phyloP scores from a whole-genome alignment of 2,329 filamentous ascomycete genomes.

The Alternaria alternata region DNA sequence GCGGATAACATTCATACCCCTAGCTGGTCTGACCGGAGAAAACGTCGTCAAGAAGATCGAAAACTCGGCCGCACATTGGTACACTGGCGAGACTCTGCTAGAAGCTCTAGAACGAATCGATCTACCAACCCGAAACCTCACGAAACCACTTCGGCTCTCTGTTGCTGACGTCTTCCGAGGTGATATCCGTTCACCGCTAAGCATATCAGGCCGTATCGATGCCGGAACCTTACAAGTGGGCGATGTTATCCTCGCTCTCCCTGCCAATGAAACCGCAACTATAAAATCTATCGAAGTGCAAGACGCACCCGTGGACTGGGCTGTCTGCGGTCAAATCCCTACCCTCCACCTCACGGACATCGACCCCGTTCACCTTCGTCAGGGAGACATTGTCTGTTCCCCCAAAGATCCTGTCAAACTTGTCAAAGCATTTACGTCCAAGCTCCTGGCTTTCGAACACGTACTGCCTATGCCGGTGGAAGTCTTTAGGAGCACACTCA shows the following conservation, averaged over 20 bases:
- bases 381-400: constrained; percentile 87
- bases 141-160: constrained; percentile 83
- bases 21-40: constrained; percentile 86
- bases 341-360: constrained; percentile 85
- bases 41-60: constrained; percentile 74
- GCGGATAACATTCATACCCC: constrained; percentile 86
- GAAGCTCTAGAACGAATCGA: constrained; percentile 86
- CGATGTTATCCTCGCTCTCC: constrained; percentile 80
- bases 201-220: constrained; percentile 85
- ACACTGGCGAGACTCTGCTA: constrained; percentile 78
- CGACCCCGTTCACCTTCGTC: constrained; percentile 77
- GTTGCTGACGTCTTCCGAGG: constrained; percentile 87
- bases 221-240: constrained; percentile 84
- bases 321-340: constrained; percentile 88
- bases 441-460: constrained; percentile 88
- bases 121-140: constrained; percentile 72
- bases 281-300: constrained; percentile 85
- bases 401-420: constrained; percentile 72
- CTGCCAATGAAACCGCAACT: constrained; percentile 79
- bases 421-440: constrained; percentile 77
- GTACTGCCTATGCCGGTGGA: constrained; percentile 89
- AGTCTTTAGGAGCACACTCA: constrained; percentile 83
- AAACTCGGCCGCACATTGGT: constrained; percentile 71
- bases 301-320: constrained; percentile 79
- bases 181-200: constrained; percentile 80